Evolutionary conservation across 495 filamentous ascomycete genomes (phyloP).

Genomic region (Penicillium soppii): DNA sequence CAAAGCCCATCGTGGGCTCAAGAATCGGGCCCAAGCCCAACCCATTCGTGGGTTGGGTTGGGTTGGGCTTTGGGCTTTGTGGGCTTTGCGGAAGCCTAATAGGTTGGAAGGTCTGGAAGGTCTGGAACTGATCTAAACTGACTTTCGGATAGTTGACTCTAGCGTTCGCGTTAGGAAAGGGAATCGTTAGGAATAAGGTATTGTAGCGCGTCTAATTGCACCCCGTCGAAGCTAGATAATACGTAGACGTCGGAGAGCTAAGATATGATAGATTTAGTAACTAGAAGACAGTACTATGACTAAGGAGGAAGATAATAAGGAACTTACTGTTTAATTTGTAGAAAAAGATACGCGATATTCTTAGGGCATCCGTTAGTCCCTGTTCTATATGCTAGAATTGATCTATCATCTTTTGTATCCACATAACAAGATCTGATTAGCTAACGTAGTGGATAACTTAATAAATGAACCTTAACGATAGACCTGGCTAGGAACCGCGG

Average conservation of each 20-base stretch:
- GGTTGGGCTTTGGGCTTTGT: too few relatives aligned
- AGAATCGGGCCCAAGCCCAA: too few relatives aligned
- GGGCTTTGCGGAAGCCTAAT: too few relatives aligned
- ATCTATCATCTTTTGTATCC: neutral
- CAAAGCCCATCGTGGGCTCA: too few relatives aligned
- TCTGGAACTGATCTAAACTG: neutral
- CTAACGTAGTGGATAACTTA: neutral
- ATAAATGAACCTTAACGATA: neutral
- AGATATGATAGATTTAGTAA: conserved; percentile 1
- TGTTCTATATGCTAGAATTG: neutral
- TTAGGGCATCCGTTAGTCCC: neutral
- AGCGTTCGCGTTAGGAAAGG: neutral
- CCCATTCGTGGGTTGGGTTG: too few relatives aligned
- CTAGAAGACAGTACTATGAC: neutral
- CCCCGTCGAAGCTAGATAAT: neutral
- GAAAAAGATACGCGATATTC: neutral
- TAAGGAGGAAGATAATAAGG: neutral
- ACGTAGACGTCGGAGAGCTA: neutral
- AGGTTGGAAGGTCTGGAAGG: neutral
- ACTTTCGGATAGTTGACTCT: neutral
- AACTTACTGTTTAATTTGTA: neutral
- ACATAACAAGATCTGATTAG: neutral
- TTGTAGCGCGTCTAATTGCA: neutral
- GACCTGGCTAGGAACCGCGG: too few relatives aligned
- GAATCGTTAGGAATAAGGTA: neutral